These are phyloP conservation scores for Agapanthus africanus DNA, from an alignment of 106 monocot genomes.

Conservation along the genomic window DNA sequence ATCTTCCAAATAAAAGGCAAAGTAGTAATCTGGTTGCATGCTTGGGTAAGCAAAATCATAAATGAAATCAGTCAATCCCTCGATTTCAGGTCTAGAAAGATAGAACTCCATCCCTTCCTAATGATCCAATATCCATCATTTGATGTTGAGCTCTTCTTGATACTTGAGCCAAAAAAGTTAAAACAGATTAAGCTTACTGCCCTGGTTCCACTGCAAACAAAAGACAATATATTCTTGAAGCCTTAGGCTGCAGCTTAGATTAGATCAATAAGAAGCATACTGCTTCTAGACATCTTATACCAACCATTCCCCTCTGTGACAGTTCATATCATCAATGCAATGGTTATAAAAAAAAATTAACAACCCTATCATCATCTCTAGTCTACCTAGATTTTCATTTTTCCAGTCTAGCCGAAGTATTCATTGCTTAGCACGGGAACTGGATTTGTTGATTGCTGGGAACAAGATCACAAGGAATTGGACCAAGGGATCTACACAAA, in stretches of 20 bases:
- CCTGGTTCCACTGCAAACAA: no score
- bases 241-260: not conserved
- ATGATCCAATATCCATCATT: no score
- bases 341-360: not conserved
- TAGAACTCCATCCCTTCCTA: no score
- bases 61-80: no score
- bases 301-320: not conserved
- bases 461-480: not conserved
- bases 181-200: no score
- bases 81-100: no score
- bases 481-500: not conserved
- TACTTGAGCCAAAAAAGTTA: no score
- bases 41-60: no score
- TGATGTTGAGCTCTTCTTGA: no score
- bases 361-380: not conserved
- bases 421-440: not conserved
- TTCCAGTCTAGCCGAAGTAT: not conserved
- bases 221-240: no score
- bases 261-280: not conserved
- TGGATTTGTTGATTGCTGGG: not conserved
- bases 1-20: no score
- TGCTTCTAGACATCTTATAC: not conserved
- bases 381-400: not conserved
- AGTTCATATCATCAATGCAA: not conserved
- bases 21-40: no score